Percentiles rank a stretch among this genome's conserved stretches.
Conservation (phyloP, 257 asterid species). For the Penstemon davidsonii region DNA sequence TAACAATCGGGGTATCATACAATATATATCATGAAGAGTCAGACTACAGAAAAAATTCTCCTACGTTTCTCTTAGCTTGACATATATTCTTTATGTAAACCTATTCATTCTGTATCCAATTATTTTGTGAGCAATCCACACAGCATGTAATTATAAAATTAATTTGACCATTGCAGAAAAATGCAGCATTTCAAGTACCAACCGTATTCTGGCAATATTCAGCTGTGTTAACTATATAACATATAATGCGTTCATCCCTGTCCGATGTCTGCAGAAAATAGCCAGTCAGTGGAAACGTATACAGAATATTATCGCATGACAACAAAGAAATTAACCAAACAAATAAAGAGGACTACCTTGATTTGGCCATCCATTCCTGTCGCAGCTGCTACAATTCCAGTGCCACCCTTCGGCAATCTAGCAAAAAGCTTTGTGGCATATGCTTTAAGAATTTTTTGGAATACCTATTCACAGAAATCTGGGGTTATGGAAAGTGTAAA, state of each 20-base stretch:
- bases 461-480: slow-evolving; percentile 48
- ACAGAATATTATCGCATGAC: neutral
- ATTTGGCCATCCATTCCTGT: slow-evolving; percentile 99
- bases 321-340: slow-evolving; percentile 20
- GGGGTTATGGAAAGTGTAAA: slow-evolving; percentile 18
- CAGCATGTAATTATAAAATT: slow-evolving; percentile 3
- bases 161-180: slow-evolving; percentile 7
- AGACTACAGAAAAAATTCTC: slow-evolving; percentile 10
- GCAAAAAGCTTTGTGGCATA: slow-evolving; percentile 90
- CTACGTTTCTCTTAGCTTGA: slow-evolving; percentile 13
- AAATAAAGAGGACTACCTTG: slow-evolving; percentile 49
- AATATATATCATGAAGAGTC: neutral
- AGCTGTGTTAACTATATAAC: slow-evolving; percentile 97
- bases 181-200: slow-evolving; percentile 32
- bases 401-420: slow-evolving; percentile 94
- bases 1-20: neutral
- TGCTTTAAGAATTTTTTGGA: slow-evolving; percentile 88
- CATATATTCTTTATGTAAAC: slow-evolving; percentile 5
- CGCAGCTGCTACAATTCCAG: slow-evolving; percentile 99
- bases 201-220: slow-evolving; percentile 99
- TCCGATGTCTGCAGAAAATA: slow-evolving; percentile 81
- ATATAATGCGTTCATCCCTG: slow-evolving; percentile 88
- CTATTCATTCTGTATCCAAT: slow-evolving; percentile 19
- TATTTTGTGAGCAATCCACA: slow-evolving; percentile 8
- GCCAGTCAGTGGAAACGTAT: slow-evolving; percentile 17